Percentiles rank a stretch among this genome's conserved stretches.
phyloP scores from a whole-genome alignment of 345 rosid species.

The Sonneratia caseolaris region DNA sequence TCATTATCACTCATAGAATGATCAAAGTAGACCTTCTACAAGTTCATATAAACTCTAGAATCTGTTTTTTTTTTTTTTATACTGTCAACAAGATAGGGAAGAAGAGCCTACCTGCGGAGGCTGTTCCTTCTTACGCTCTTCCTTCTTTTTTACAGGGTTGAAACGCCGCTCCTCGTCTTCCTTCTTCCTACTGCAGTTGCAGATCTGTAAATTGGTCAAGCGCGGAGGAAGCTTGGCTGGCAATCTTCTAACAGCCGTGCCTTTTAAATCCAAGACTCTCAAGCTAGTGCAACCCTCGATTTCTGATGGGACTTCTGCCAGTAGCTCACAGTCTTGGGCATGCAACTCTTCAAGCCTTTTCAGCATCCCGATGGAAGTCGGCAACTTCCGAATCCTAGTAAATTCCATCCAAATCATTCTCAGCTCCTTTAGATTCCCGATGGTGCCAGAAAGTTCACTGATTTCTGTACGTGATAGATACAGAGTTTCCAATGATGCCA shows the following conservation, averaged over 20 bases:
- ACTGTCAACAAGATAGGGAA: too few relatives aligned
- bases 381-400: not conserved
- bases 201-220: not conserved
- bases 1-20: too few relatives aligned
- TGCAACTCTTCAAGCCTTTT: not conserved
- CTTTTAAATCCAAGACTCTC: not conserved
- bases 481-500: not conserved
- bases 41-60: too few relatives aligned
- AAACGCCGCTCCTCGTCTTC: too few relatives aligned
- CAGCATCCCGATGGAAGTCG: not conserved
- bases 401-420: not conserved
- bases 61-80: too few relatives aligned
- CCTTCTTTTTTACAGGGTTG: too few relatives aligned
- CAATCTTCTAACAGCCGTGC: not conserved
- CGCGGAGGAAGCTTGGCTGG: not conserved
- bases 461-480: not conserved
- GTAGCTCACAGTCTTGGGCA: not conserved
- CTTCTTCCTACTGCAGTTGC: too few relatives aligned
- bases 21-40: too few relatives aligned
- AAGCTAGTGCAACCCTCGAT: not conserved
- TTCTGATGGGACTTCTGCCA: not conserved
- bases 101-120: too few relatives aligned
- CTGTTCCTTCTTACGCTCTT: too few relatives aligned
- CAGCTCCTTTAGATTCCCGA: slow-evolving; percentile 5
- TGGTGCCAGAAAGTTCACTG: not conserved